These are phyloP conservation scores for Limtongia smithiae DNA, from an alignment of 805 yeast species.

Conservation along the genomic window DNA sequence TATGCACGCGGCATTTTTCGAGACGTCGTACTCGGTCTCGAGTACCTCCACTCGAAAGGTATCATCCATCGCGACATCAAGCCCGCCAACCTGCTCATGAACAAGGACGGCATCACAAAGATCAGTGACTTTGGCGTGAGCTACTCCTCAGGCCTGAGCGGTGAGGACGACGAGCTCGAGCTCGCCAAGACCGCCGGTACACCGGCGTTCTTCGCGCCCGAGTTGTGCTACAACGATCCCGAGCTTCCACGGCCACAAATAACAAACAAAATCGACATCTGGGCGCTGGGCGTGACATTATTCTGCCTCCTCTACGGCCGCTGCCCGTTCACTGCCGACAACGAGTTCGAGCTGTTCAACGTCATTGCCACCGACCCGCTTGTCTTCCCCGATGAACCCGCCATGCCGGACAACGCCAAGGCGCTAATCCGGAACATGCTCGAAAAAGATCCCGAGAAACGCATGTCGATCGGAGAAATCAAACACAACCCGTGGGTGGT, in stretches of 20 bases:
- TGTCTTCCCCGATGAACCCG: constrained; percentile 49
- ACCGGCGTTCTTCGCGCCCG: constrained; percentile 96
- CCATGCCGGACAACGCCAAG: constrained; percentile 34
- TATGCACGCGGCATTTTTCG: constrained; percentile 70
- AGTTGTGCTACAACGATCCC: constrained; percentile 64
- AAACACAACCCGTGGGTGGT: constrained; percentile 71
- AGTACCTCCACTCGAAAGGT: constrained; percentile 84
- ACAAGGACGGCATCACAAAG: constrained; percentile 69
- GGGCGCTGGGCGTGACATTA: constrained; percentile 94
- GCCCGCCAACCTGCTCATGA: constrained; percentile 83
- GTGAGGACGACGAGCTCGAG: constrained; percentile 57
- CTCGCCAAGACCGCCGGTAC: constrained; percentile 96
- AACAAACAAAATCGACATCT: constrained; percentile 84
- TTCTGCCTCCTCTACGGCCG: constrained; percentile 84
- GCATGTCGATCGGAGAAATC: constrained; percentile 69
- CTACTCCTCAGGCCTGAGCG: constrained; percentile 48
- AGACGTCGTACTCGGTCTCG: constrained; percentile 83
- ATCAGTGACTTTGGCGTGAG: constrained; percentile 98
- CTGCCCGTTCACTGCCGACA: constrained; percentile 83
- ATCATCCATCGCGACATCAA: constrained; percentile 93
- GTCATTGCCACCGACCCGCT: constrained; percentile 66
- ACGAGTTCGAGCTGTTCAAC: constrained; percentile 80
- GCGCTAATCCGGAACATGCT: constrained; percentile 62
- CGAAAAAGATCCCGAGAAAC: constrained; percentile 61
- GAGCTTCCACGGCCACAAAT: constrained; percentile 48